Evolutionary conservation across 139 green algal species (phyloP).

Genomic region (Protoeuglena noctilucae): DNA sequence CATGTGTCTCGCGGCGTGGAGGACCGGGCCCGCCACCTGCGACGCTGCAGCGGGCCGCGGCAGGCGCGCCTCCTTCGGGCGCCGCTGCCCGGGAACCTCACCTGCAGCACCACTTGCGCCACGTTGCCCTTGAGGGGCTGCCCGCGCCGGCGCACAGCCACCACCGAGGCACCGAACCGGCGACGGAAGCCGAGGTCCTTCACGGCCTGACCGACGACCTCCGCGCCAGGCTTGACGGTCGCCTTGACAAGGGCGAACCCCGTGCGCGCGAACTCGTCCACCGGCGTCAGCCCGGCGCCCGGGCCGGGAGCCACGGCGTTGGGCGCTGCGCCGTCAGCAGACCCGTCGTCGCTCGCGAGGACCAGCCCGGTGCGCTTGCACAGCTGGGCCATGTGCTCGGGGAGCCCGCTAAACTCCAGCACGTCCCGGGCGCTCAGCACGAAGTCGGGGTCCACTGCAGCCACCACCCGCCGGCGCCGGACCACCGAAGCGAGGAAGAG

Average conservation of each 20-base stretch:
- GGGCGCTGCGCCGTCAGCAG: too few species aligned
- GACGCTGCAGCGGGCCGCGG: too few species aligned
- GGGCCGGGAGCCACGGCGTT: too few species aligned
- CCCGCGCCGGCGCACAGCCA: constrained; percentile 2
- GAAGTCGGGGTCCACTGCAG: constrained; percentile 10
- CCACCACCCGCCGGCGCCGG: constrained; percentile 8
- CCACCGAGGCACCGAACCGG: constrained; percentile 6
- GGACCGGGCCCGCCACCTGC: too few species aligned
- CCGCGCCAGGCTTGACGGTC: neutral
- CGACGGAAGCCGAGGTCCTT: constrained; percentile 3
- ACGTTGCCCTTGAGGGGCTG: neutral
- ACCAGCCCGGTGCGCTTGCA: neutral
- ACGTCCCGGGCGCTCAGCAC: constrained; percentile 6
- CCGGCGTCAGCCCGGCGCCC: too few species aligned
- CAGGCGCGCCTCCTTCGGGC: too few species aligned
- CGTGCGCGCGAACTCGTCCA: neutral
- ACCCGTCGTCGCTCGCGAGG: neutral
- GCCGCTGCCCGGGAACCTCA: too few species aligned
- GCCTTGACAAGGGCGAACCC: neutral
- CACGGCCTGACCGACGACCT: constrained; percentile 2
- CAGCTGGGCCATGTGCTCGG: neutral
- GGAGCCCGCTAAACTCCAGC: constrained; percentile 9
- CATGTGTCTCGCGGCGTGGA: too few species aligned
- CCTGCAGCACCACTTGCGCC: neutral
- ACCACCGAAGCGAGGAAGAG: constrained; percentile 25